phyloP scores from a whole-genome alignment of 768 basidiomycete species.

The Lentinus tigrinus region DNA sequence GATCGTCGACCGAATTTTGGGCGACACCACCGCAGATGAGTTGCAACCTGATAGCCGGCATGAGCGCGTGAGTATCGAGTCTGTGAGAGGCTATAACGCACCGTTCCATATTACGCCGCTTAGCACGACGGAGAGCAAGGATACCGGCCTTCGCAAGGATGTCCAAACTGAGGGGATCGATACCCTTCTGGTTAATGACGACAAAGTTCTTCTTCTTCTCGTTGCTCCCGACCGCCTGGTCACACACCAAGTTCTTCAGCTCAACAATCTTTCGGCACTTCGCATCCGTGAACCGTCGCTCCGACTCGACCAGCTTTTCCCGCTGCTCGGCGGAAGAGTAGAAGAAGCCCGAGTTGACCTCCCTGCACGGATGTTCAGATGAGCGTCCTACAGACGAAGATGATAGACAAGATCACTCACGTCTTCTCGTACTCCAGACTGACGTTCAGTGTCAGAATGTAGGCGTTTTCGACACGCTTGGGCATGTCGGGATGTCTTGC shows the following conservation, averaged over 20 bases:
- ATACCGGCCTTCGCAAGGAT: slow-evolving; percentile 97
- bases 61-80: slow-evolving; percentile 2
- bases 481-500: slow-evolving; percentile 99
- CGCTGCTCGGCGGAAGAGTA: slow-evolving; percentile 98
- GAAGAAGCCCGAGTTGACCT: slow-evolving; percentile 99
- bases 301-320: slow-evolving; percentile 97
- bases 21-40: slow-evolving; percentile 92
- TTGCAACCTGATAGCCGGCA: slow-evolving; percentile 61
- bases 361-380: slow-evolving; percentile 51
- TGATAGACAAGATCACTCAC: slow-evolving; percentile 48
- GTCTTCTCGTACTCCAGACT: slow-evolving; percentile 99
- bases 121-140: slow-evolving; percentile 89
- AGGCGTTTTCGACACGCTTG: slow-evolving; percentile 95
- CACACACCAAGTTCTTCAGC: slow-evolving; percentile 94
- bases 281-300: slow-evolving; percentile 88
- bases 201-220: slow-evolving; percentile 89
- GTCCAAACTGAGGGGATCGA: slow-evolving; percentile 95
- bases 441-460: slow-evolving; percentile 92
- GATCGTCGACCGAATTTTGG: slow-evolving; percentile 97
- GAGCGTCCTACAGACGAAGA: slow-evolving; percentile 9
- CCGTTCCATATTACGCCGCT: slow-evolving; percentile 99
- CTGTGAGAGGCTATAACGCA: slow-evolving; percentile 31
- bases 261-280: slow-evolving; percentile 96
- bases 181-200: slow-evolving; percentile 98
- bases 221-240: slow-evolving; percentile 81